phyloP scores from a whole-genome alignment of 805 yeast species.

The Saccharomycopsis fodiens region DNA sequence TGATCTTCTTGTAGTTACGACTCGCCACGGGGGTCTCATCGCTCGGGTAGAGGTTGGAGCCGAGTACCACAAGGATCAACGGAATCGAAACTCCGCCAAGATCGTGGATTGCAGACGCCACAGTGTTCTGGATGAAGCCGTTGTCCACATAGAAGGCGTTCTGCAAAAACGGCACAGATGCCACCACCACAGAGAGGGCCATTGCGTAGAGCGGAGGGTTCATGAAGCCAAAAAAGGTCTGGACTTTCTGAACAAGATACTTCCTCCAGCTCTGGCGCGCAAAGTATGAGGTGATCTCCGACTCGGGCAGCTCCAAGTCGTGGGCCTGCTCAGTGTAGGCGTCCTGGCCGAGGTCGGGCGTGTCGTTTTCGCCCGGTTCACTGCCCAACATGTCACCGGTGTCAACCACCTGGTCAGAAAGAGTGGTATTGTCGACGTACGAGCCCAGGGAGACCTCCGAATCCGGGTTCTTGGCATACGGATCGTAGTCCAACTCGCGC shows the following conservation, averaged over 20 bases:
- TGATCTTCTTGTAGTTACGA: conserved; percentile 51
- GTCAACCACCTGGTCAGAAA: conserved; percentile 20
- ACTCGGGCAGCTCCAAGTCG: not conserved
- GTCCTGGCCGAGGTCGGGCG: not conserved
- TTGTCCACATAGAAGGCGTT: conserved; percentile 46
- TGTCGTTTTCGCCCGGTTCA: not conserved
- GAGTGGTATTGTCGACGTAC: not conserved
- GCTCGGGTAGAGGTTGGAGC: conserved; percentile 70
- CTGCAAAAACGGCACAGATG: conserved; percentile 54
- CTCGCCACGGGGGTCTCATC: conserved; percentile 56
- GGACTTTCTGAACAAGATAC: conserved; percentile 8
- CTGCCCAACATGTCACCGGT: conserved; percentile 12
- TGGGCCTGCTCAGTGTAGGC: not conserved
- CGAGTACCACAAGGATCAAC: conserved; percentile 63
- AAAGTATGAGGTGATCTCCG: not conserved
- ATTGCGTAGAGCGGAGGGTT: conserved; percentile 82
- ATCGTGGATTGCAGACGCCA: conserved; percentile 55
- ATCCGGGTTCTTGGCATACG: conserved; percentile 9
- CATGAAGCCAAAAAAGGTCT: conserved; percentile 39
- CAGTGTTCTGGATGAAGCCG: conserved; percentile 59
- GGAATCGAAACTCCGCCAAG: conserved; percentile 75
- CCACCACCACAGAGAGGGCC: conserved; percentile 61
- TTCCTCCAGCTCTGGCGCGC: not conserved
- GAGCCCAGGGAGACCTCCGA: not conserved
- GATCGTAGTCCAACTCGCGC: conserved; percentile 16